Evolutionary conservation across 2,329 filamentous ascomycete species (phyloP), one percentile per base, ranked within the genome.

Genomic region (Cadophora sp.): DNA sequence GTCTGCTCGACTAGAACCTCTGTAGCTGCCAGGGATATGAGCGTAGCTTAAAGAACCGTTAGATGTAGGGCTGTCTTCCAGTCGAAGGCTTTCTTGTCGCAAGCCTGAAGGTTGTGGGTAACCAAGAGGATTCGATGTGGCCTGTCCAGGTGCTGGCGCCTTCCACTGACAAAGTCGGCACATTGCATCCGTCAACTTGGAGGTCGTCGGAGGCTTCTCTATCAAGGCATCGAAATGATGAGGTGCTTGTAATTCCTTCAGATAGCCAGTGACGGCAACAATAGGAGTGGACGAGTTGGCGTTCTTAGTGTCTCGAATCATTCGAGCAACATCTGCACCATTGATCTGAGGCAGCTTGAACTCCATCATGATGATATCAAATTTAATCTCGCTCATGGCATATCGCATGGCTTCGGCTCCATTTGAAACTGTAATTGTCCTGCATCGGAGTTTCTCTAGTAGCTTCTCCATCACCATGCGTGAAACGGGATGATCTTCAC

Each of bases 401-500:
- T 96, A 97, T 24, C 95, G 89, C 74, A 97, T 91, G 13, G 95
- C 96, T 76, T 99, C 96, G 0, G 93, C 90, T 0, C 96, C 96
- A 73, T 94, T 97, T 3, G 90, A 86, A 4, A 96, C 95, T 2
- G 93, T 94, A 74, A 99, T 96, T 9, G 95, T 97, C 50, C 96
- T 92, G 75, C 96, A 99, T 43, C 93, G 91, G 43, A 98, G 83
- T 80, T 98, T 99, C 79, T 99, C 96, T 62, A 99, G 85, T 8
- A 99, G 82, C 74, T 97, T 96, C 77, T 99, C 96, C 95, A 99
- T 98, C n/a, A 99, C 95, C 83, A 99, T 89, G 24, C 95, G 88
- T 6, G 96, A 97, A 4, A 99, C 95, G 0, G 96, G 96, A 78
- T 99, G 96, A 75, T 99, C 96, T 80, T 99, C 96, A 77, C 96